phyloP scores from a whole-genome alignment of 495 filamentous ascomycete species.

The Penicillium waksmanii region DNA sequence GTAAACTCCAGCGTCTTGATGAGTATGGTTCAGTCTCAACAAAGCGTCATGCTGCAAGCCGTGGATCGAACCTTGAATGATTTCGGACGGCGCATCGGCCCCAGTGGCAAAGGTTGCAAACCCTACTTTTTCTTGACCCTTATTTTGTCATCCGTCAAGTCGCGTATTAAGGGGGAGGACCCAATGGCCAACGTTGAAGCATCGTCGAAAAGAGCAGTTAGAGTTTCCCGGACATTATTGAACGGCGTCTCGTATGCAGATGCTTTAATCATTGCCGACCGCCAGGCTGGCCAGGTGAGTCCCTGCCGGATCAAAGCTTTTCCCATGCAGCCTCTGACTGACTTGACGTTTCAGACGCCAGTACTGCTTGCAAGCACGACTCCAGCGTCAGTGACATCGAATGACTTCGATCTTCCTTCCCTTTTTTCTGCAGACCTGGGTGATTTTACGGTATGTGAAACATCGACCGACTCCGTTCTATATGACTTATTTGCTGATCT shows the following conservation, averaged over 20 bases:
- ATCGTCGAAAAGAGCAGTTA: conserved; percentile 28
- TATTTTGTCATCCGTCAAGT: conserved; percentile 39
- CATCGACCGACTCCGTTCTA: not conserved
- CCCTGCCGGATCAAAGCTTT: conserved; percentile 5
- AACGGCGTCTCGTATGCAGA: conserved; percentile 31
- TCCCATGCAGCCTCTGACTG: not conserved
- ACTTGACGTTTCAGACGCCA: conserved; percentile 10
- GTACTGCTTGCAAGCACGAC: conserved; percentile 11
- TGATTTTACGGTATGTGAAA: conserved; percentile 36
- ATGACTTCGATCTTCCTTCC: conserved; percentile 35
- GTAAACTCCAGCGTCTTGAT: conserved; percentile 35
- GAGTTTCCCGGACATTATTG: conserved; percentile 30
- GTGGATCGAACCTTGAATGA: conserved; percentile 39
- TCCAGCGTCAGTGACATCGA: conserved; percentile 23
- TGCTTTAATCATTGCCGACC: conserved; percentile 24
- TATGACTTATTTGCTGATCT: conserved; percentile 22
- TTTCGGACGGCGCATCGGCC: conserved; percentile 35
- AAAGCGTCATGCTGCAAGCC: conserved; percentile 39
- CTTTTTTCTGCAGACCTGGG: conserved; percentile 30
- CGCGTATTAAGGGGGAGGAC: conserved; percentile 43
- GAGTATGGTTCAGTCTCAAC: conserved; percentile 43
- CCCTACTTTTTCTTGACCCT: conserved; percentile 41
- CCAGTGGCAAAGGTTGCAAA: conserved; percentile 39
- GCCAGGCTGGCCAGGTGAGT: conserved; percentile 16
- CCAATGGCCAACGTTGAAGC: conserved; percentile 33